Percentiles rank a stretch among this genome's conserved stretches.
These are phyloP conservation scores for Artemisia tridentata DNA, from an alignment of 129 eudicot species.

Conservation along the genomic window DNA sequence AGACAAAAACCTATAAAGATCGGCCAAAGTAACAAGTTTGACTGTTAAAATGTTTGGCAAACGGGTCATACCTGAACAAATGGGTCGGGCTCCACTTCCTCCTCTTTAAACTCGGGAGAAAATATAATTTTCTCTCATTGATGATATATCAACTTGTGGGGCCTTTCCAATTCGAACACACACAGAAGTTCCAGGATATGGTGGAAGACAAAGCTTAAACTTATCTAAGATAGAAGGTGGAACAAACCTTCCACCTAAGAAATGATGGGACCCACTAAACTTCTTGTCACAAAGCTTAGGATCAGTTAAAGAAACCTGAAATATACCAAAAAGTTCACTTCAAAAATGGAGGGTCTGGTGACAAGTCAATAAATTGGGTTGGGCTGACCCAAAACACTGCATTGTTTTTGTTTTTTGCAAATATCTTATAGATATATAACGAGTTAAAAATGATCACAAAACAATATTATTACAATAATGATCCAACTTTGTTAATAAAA, in stretches of 20 bases:
- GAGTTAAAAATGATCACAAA: not conserved
- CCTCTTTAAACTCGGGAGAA: slow-evolving; percentile 86
- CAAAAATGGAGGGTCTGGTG: not conserved
- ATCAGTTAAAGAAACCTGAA: slow-evolving; percentile 93
- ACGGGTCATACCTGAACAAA: slow-evolving; percentile 66
- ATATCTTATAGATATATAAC: not conserved
- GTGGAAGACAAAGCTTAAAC: slow-evolving; percentile 82
- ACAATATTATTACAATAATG: not conserved
- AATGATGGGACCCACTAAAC: slow-evolving; percentile 85
- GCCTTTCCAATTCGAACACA: slow-evolving; percentile 93
- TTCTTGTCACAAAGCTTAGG: slow-evolving; percentile 88
- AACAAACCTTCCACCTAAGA: slow-evolving; percentile 96
- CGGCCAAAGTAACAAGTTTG: slow-evolving; percentile 5
- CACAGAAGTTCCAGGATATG: slow-evolving; percentile 94
- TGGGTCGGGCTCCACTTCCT: slow-evolving; percentile 79
- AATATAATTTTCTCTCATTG: slow-evolving; percentile 86
- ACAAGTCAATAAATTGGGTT: not conserved
- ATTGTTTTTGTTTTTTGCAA: not conserved
- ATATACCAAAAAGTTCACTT: slow-evolving; percentile 2
- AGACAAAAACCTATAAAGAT: not conserved
- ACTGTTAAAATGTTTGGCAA: not conserved
- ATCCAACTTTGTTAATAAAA: not conserved
- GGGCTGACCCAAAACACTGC: slow-evolving; percentile 2
- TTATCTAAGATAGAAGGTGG: slow-evolving; percentile 79
- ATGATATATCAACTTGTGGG: slow-evolving; percentile 69